These are phyloP conservation scores for Quercus agrifolia DNA, from an alignment of 306 rosid genomes.

Conservation along the genomic window DNA sequence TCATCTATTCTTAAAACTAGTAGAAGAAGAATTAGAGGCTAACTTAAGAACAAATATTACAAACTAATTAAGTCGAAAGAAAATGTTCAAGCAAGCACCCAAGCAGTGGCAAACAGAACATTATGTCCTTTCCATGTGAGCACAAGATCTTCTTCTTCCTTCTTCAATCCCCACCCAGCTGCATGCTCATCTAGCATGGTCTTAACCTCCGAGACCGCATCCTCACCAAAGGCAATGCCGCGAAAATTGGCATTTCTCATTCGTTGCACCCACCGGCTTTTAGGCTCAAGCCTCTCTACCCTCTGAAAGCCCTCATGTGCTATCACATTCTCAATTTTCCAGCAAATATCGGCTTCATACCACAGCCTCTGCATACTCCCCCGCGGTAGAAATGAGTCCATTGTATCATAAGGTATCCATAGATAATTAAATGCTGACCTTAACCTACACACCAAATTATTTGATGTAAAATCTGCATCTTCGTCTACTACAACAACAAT, in stretches of 20 bases:
- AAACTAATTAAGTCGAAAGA: background rate
- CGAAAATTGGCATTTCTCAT: slow-evolving; percentile 61
- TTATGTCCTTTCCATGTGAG: slow-evolving; percentile 98
- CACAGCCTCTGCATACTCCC: slow-evolving; percentile 85
- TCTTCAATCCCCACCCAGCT: slow-evolving; percentile 97
- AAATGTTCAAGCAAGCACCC: slow-evolving; percentile 61
- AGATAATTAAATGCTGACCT: slow-evolving; percentile 82
- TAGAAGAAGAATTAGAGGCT: background rate
- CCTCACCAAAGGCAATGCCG: slow-evolving; percentile 58
- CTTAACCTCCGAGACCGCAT: slow-evolving; percentile 65
- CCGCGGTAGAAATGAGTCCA: slow-evolving; percentile 67
- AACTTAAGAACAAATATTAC: background rate
- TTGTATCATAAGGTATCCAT: slow-evolving; percentile 90
- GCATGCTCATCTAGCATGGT: slow-evolving; percentile 90
- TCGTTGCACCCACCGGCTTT: slow-evolving; percentile 66
- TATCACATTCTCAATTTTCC: slow-evolving; percentile 90
- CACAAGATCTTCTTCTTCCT: slow-evolving; percentile 68
- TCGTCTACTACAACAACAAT: slow-evolving; percentile 71
- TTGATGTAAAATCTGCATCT: slow-evolving; percentile 79
- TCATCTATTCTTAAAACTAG: background rate
- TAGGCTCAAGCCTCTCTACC: slow-evolving; percentile 64
- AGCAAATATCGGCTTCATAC: slow-evolving; percentile 78
- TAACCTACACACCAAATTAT: slow-evolving; percentile 50
- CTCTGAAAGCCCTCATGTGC: slow-evolving; percentile 79
- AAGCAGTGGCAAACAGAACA: slow-evolving; percentile 81